Base-by-base conservation (phyloP, 2,329 filamentous ascomycete species). In the Botrytis pseudocinerea region DNA sequence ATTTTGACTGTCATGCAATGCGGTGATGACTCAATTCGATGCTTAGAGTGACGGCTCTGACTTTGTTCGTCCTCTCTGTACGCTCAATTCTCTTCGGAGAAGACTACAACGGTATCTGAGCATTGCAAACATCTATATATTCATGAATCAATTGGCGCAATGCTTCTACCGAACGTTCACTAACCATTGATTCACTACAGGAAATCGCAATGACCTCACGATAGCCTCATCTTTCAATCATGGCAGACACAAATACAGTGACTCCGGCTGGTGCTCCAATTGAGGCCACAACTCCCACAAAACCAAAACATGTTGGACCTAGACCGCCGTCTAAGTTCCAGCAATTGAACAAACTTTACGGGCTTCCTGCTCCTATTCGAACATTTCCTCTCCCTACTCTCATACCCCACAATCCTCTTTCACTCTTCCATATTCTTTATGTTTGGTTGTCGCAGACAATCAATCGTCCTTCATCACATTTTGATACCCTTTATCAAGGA, bases 71-170 rank as follows among this genome's bases (percentile, higher is more conserved):
- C 85, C 85, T 89, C 87, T 77, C 83, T 91, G 90, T 86, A 84
- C 83, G 88, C 84, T 87, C 85, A 85, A 87, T 87, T 89, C 91
- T 92, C 83, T 80, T 69, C 74, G 73, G 80, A 82, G 80, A 82
- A 92, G 93, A 96, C 93, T 96, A 96, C 93, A 95, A 96, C 93
- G 93, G 93, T 96, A 96, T 96, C 93, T 96, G 93, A 96, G 88
- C 87, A 85, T 82, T 80, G 74, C 76, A 80, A 82, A 81, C 69
- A 78, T 73, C 69, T 74, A 25, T 35, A 65, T 32, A 72, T 62
- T 44, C 38, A 69, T 70, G 70, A 60, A 61, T 46, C 28, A 28
- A 61, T 73, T 71, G 35, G 35, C 44, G n/a, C 12, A 54, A 40
- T n/a, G 38, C 3, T 25, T 61, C 12, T 22, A 51, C 10, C 3